phyloP scores from a whole-genome alignment of 2,329 filamentous ascomycete species.

The Phyllosticta capitalensis region DNA sequence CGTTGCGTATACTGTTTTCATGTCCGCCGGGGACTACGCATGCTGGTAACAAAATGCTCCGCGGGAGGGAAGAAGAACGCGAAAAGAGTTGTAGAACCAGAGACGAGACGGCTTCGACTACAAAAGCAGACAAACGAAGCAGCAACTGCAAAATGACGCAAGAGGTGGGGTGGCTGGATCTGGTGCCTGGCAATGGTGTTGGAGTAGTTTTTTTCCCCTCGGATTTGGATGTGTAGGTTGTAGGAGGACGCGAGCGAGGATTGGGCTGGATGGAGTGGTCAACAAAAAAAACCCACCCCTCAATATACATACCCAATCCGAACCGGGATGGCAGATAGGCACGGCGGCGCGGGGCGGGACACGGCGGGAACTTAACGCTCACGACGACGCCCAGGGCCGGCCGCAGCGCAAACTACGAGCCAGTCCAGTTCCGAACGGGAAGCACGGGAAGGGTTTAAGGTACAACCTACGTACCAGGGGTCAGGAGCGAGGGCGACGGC shows the following conservation, averaged over 20 bases:
- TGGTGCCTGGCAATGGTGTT: too few species aligned
- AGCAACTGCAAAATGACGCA: too few species aligned
- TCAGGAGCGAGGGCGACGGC: too few species aligned
- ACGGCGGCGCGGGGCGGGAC: neutral
- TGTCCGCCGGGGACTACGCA: neutral
- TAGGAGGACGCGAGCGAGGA: neutral
- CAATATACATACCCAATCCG: neutral
- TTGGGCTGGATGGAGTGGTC: neutral
- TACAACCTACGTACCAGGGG: neutral
- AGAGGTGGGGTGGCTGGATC: too few species aligned
- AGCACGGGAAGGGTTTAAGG: neutral
- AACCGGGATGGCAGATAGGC: neutral
- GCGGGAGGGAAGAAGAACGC: too few species aligned
- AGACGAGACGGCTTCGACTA: too few species aligned
- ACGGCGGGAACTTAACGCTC: neutral
- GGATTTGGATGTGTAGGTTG: neutral
- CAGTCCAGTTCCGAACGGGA: neutral
- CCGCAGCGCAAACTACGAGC: neutral
- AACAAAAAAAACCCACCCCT: neutral
- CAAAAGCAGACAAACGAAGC: too few species aligned
- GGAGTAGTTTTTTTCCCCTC: neutral
- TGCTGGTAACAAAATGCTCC: neutral
- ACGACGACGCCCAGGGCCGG: neutral
- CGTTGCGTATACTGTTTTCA: neutral
- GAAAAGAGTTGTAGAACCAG: too few species aligned